phyloP scores from a whole-genome alignment of 106 monocot genomes.

The Allium cepa region DNA sequence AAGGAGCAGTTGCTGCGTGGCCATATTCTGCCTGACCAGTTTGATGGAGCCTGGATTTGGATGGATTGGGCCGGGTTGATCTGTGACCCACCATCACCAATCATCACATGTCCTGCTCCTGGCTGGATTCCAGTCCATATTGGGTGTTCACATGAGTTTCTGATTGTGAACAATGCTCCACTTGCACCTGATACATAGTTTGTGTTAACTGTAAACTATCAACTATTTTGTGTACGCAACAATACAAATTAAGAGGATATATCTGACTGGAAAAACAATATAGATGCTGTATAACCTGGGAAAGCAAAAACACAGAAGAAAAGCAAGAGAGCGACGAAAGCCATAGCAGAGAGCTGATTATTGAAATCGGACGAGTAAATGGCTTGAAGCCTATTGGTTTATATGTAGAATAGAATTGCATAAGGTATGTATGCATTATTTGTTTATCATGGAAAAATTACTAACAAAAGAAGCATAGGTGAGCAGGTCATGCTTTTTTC shows the following conservation, averaged over 20 bases:
- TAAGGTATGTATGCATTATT: no score
- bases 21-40: conserved; percentile 68
- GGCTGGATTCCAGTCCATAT: conserved; percentile 8
- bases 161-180: conserved; percentile 3
- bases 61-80: conserved; percentile 15
- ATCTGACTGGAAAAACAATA: not conserved
- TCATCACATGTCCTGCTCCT: conserved; percentile 4
- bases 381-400: not conserved
- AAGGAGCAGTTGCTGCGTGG: conserved; percentile 35
- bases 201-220: not conserved
- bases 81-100: conserved; percentile 22
- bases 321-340: not conserved
- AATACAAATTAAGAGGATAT: not conserved
- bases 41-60: conserved; percentile 24
- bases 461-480: no score
- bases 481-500: no score
- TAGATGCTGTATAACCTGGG: not conserved
- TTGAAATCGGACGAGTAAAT: not conserved
- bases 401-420: not conserved
- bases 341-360: not conserved
- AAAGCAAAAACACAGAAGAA: not conserved
- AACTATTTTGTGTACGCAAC: no score
- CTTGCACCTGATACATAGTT: not conserved
- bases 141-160: not conserved
- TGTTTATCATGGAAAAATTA: no score